Percentiles rank a stretch among this genome's conserved stretches.
These are phyloP conservation scores for Bruguiera gymnorhiza DNA, from an alignment of 345 rosid genomes.

Conservation along the genomic window DNA sequence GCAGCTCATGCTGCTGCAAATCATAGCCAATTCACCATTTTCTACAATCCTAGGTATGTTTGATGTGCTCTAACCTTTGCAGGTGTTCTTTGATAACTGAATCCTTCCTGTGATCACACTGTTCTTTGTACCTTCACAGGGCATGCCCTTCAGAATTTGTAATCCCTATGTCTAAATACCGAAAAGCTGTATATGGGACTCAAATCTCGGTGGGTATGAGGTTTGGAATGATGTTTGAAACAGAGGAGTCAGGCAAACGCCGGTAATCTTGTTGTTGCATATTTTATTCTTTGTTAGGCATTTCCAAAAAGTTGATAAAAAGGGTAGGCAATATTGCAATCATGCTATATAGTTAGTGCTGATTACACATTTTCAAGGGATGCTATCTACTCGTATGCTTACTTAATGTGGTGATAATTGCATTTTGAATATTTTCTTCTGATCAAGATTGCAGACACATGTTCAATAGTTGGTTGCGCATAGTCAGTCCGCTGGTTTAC, in stretches of 20 bases:
- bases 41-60: conserved; percentile 90
- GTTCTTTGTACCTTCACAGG: not conserved
- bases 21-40: conserved; percentile 79
- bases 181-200: conserved; percentile 81
- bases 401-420: not conserved
- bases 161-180: conserved; percentile 69
- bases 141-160: conserved; percentile 95
- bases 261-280: conserved; percentile 39
- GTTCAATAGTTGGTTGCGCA: not conserved
- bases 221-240: conserved; percentile 99
- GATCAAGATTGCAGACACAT: not conserved
- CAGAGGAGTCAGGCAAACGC: conserved; percentile 92
- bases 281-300: not conserved
- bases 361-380: too few species aligned
- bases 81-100: not conserved
- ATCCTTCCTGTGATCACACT: not conserved
- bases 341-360: too few species aligned
- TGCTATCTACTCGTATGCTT: not conserved
- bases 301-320: not conserved
- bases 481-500: not conserved
- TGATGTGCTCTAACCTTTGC: not conserved
- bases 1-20: conserved; percentile 96
- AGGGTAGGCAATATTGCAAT: not conserved
- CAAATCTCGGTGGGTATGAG: conserved; percentile 94
- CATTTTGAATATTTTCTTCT: not conserved